Evolutionary conservation across 2,329 filamentous ascomycete species (phyloP).

Genomic region (Tolypocladium ophioglossoides): DNA sequence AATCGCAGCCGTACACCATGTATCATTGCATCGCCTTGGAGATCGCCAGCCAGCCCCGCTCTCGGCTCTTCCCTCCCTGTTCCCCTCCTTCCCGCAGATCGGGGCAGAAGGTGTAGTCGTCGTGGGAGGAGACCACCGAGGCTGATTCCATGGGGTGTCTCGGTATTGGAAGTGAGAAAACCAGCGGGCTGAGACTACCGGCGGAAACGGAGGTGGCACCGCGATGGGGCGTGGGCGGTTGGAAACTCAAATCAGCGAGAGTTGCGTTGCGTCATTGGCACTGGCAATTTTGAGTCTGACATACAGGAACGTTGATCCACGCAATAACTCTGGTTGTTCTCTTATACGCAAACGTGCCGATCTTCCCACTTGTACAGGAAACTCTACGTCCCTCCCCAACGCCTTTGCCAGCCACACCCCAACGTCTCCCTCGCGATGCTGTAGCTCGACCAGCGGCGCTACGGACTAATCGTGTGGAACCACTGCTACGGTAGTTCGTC

Average conservation of each 20-base stretch:
- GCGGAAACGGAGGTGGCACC: background rate
- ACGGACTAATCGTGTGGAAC: background rate
- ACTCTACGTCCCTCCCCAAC: conserved; percentile 7
- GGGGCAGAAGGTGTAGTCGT: background rate
- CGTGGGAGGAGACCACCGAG: background rate
- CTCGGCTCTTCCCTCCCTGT: background rate
- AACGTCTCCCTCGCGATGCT: conserved; percentile 12
- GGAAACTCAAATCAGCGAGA: background rate
- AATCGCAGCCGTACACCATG: background rate
- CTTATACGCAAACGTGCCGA: too few species aligned
- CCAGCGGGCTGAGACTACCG: background rate
- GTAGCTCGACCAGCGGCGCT: conserved; percentile 18
- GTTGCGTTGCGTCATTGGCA: background rate
- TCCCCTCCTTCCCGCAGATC: background rate
- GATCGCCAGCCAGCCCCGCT: background rate
- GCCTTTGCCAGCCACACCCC: conserved; percentile 9
- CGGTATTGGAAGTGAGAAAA: background rate
- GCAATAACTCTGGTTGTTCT: background rate
- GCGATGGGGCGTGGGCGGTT: background rate
- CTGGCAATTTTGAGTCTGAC: too few species aligned
- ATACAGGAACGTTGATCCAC: background rate
- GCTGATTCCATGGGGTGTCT: background rate
- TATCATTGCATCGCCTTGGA: background rate
- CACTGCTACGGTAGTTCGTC: background rate
- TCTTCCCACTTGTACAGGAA: conserved; percentile 1